These are phyloP conservation scores for Lentinula sp. DNA, from an alignment of 768 basidiomycete species.

Conservation along the genomic window DNA sequence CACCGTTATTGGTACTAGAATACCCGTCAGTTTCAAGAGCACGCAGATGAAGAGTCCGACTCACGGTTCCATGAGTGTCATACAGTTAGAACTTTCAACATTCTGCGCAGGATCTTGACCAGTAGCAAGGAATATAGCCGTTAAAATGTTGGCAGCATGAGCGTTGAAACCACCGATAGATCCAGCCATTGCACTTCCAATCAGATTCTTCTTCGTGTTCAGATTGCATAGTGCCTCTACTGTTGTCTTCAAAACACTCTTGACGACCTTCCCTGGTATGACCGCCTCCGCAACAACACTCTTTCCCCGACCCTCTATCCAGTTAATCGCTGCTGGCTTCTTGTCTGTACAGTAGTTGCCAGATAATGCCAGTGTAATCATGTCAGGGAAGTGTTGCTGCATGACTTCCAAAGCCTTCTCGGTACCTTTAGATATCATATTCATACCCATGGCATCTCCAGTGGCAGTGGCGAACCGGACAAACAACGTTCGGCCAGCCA, in stretches of 20 bases:
- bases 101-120: constrained; percentile 99
- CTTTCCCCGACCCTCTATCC: constrained; percentile 99
- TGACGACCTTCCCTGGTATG: constrained; percentile 83
- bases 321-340: constrained; percentile 99
- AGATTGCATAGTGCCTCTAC: constrained; percentile 85
- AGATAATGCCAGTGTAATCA: constrained; percentile 85
- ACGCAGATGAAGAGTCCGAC: constrained; percentile 27
- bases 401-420: constrained; percentile 87
- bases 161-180: constrained; percentile 98
- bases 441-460: constrained; percentile 99
- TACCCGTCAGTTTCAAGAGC: background rate
- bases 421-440: constrained; percentile 99
- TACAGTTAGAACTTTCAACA: constrained; percentile 97
- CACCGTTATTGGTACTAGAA: constrained; percentile 73
- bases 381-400: constrained; percentile 78
- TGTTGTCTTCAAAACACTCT: constrained; percentile 91
- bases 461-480: constrained; percentile 92
- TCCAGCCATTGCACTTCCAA: constrained; percentile 98
- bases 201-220: constrained; percentile 94
- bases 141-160: constrained; percentile 95
- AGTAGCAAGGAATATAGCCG: constrained; percentile 91
- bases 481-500: constrained; percentile 92
- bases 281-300: constrained; percentile 95
- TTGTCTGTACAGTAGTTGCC: constrained; percentile 99
- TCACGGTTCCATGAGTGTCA: constrained; percentile 98